These are phyloP conservation scores for Rhodamnia rubescens DNA, from an alignment of 345 rosid genomes.

Conservation along the genomic window DNA sequence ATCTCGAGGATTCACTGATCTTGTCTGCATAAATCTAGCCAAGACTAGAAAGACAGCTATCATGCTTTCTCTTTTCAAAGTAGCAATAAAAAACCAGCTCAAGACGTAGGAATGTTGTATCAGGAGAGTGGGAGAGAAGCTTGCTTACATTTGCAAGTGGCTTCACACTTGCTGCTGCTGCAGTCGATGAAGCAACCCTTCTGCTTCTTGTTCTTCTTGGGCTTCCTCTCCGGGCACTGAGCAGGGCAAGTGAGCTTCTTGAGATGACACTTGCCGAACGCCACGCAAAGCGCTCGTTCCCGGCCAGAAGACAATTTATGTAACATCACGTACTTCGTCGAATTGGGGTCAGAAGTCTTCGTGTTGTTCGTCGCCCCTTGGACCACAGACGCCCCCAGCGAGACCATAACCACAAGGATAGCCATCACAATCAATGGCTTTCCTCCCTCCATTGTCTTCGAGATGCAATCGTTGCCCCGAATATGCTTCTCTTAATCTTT, in stretches of 20 bases:
- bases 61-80: background rate
- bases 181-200: conserved; percentile 70
- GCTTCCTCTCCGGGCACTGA: conserved; percentile 63
- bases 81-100: background rate
- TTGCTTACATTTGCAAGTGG: conserved; percentile 67
- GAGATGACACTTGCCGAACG: conserved; percentile 21
- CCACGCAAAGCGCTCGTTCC: conserved; percentile 32
- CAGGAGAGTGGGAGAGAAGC: background rate
- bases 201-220: conserved; percentile 40
- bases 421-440: conserved; percentile 1
- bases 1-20: background rate
- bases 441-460: background rate
- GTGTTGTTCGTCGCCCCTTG: background rate
- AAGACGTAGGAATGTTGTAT: background rate
- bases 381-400: conserved; percentile 15
- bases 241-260: conserved; percentile 47
- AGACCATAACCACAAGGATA: conserved; percentile 23
- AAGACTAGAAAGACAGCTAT: background rate
- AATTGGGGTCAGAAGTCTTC: background rate
- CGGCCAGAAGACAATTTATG: conserved; percentile 24
- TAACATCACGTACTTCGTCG: conserved; percentile 21
- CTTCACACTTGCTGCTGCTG: conserved; percentile 60
- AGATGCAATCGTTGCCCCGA: background rate
- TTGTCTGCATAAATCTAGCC: background rate
- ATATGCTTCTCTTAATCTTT: background rate